Base-by-base conservation (phyloP, 495 filamentous ascomycete species). In the Penicillium bialowiezense region DNA sequence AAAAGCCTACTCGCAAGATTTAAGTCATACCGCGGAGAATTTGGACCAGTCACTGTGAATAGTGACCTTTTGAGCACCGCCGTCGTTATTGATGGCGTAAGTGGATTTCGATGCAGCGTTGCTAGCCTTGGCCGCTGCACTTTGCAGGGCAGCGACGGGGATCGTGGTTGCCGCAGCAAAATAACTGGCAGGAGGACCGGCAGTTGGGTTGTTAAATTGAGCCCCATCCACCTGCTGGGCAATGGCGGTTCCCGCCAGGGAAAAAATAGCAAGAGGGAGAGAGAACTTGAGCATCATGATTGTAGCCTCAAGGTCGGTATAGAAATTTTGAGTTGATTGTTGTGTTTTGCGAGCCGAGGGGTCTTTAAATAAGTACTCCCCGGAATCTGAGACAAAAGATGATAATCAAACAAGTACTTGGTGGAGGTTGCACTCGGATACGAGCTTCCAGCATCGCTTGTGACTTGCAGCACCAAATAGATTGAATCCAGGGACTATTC, bases 41-140 rank as follows among this genome's bases (percentile, higher is more conserved):
- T 39, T 46, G 0, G 55, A 48, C 67, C 67, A 72, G 46, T 72
- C 69, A 29, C 51, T 55, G 28, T 70, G 57, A 21, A 70, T 70
- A 17, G 63, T 63, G 3, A 59, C 56, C 15, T 58, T 58, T 2
- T 43, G 26, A 15, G 51, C 52, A 5, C 49, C 57, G 2, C 24
- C 38, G n/a, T 52, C 48, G 1, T 37, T 24, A 23, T 55, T 63
- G 19, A 67, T 39, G n/a, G 61, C 54, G 43, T 69, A 67, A 1
- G 59, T 60, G 3, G 57, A 55, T 37, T 48, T 35, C 5, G 60
- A 53, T 1, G 64, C 64, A 20, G 62, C 56, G 1, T 21, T 49
- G 15, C 50, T 62, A 3, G 60, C 60, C 15, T 52, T 53, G 0
- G 58, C 54, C 33, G 64, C 64, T 8, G 66, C 66, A 15, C 29